Evolutionary conservation across 192 early-diverging fungal species (phyloP).

Genomic region (Coemansia sp.): DNA sequence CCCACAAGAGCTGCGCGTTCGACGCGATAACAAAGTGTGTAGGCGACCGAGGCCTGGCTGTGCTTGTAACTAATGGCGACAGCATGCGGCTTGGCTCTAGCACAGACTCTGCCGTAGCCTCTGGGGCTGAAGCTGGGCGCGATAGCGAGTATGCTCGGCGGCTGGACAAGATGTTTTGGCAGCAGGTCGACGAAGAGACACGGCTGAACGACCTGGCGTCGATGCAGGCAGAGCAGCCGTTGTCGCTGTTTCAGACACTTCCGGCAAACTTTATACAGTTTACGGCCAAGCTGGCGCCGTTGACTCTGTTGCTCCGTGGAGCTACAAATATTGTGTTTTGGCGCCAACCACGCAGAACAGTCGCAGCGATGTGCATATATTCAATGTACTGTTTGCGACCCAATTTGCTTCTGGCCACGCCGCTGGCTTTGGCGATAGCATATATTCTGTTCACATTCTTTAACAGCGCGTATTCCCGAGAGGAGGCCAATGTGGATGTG

Average conservation of each 20-base stretch:
- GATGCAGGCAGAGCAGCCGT: slow-evolving; percentile 45
- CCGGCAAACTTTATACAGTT: slow-evolving; percentile 57
- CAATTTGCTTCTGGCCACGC: slow-evolving; percentile 42
- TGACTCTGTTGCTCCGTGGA: slow-evolving; percentile 29
- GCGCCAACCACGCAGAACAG: slow-evolving; percentile 33
- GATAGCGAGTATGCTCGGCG: slow-evolving; percentile 19
- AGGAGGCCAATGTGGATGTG: not conserved
- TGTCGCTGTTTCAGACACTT: slow-evolving; percentile 54
- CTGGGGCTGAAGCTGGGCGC: not conserved
- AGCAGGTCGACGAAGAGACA: slow-evolving; percentile 47
- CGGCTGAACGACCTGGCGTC: slow-evolving; percentile 37
- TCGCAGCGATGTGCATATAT: slow-evolving; percentile 43
- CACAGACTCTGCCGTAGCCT: too few species aligned
- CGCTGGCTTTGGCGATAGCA: slow-evolving; percentile 39
- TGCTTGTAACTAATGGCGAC: slow-evolving; percentile 11
- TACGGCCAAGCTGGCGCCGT: slow-evolving; percentile 48
- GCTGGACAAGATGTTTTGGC: slow-evolving; percentile 50
- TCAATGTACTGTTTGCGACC: slow-evolving; percentile 47
- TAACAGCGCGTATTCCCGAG: slow-evolving; percentile 26
- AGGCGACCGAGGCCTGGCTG: slow-evolving; percentile 38
- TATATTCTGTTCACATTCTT: slow-evolving; percentile 46
- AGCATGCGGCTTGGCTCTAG: not conserved
- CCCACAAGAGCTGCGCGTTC: slow-evolving; percentile 58
- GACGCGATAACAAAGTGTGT: slow-evolving; percentile 28
- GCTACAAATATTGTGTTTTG: slow-evolving; percentile 40